Percentiles rank a stretch among this genome's conserved stretches.
These are phyloP conservation scores for Cryptococcus sp. DNA, from an alignment of 1,284 basidiomycete species.

Conservation along the genomic window DNA sequence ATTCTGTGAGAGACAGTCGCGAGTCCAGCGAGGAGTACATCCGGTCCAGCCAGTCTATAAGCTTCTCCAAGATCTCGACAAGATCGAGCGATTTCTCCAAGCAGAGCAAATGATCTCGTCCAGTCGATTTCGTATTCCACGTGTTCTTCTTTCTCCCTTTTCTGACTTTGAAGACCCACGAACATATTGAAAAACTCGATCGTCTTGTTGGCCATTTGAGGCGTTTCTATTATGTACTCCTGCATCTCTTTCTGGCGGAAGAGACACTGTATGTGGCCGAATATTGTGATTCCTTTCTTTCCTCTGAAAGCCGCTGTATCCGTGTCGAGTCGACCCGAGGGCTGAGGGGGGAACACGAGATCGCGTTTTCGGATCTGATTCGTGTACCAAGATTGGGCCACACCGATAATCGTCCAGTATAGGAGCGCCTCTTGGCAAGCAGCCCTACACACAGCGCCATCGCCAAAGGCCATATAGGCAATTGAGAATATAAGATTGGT, in stretches of 20 bases:
- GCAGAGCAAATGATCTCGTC: constrained; percentile 90
- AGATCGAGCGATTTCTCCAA: constrained; percentile 76
- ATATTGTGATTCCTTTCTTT: constrained; percentile 87
- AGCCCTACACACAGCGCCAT: constrained; percentile 68
- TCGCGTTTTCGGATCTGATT: constrained; percentile 69
- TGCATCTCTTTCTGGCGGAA: constrained; percentile 69
- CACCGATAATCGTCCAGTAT: constrained; percentile 67
- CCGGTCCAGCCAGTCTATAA: constrained; percentile 55
- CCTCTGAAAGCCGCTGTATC: constrained; percentile 74
- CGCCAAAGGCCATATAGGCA: constrained; percentile 82
- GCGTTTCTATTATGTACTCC: constrained; percentile 63
- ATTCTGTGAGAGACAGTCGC: constrained; percentile 67
- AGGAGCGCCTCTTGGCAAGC: constrained; percentile 72
- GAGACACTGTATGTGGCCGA: constrained; percentile 66
- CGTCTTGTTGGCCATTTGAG: constrained; percentile 56
- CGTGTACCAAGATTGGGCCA: constrained; percentile 83
- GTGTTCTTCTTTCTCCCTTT: constrained; percentile 72
- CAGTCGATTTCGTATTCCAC: constrained; percentile 94
- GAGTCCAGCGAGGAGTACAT: constrained; percentile 65
- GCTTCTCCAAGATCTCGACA: constrained; percentile 84
- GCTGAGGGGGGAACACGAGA: constrained; percentile 55
- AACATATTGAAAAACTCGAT: constrained; percentile 73
- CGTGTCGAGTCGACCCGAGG: constrained; percentile 22
- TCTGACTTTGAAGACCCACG: constrained; percentile 84
- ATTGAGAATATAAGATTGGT: constrained; percentile 83